Evolutionary conservation across 371 early-diverging fungal species (phyloP).

Genomic region (Umbelopsis sp.): DNA sequence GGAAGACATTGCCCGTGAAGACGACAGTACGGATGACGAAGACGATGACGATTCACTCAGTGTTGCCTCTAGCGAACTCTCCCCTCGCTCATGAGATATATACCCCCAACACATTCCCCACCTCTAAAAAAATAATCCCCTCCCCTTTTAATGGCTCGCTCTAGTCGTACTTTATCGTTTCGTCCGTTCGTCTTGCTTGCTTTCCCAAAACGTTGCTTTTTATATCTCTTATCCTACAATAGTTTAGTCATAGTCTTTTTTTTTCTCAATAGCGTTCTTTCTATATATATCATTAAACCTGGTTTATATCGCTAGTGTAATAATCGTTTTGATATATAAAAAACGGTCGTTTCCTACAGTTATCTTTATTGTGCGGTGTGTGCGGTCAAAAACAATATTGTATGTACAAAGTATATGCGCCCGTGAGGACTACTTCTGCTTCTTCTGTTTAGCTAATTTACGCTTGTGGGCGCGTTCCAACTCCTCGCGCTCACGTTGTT

Average conservation of each 20-base stretch:
- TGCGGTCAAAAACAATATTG: no score
- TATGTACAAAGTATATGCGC: neutral
- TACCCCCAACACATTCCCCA: no score
- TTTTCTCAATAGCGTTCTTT: neutral
- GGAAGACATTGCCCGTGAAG: conserved; percentile 1
- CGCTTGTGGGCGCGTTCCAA: conserved; percentile 64
- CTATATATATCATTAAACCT: neutral
- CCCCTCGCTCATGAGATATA: conserved; percentile 13
- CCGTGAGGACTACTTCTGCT: neutral
- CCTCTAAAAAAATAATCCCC: neutral
- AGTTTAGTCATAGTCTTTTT: neutral
- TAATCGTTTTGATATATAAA: no score
- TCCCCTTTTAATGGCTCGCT: conserved; percentile 2
- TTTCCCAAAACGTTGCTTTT: neutral
- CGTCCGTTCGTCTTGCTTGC: neutral
- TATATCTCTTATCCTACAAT: neutral
- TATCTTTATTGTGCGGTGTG: no score
- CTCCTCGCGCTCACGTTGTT: conserved; percentile 67
- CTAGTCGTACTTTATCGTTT: neutral
- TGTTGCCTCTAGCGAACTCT: conserved; percentile 2
- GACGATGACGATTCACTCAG: conserved; percentile 10
- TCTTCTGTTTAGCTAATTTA: conserved; percentile 35
- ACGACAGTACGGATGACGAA: neutral
- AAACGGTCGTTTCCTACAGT: no score
- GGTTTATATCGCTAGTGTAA: no score